Percentiles rank a stretch among this genome's conserved stretches.
Evolutionary conservation across 805 yeast genomes (phyloP).

Genomic region (Lipomyces kockii): DNA sequence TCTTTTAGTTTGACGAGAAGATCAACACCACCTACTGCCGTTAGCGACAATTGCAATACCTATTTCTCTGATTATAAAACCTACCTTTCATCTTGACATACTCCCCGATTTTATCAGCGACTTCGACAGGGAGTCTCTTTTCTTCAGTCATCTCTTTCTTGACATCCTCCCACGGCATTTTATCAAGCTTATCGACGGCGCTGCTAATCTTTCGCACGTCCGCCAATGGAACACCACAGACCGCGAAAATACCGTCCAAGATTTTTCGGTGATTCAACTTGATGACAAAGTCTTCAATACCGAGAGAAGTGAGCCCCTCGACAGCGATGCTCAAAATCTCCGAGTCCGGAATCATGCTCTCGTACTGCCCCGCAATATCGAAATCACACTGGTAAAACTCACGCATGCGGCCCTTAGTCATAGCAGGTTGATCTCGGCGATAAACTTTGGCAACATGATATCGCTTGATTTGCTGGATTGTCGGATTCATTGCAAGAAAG

Average conservation of each 20-base stretch:
- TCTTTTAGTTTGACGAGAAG: slow-evolving; percentile 57
- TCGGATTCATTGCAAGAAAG: slow-evolving; percentile 89
- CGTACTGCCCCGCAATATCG: slow-evolving; percentile 93
- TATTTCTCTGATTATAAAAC: background rate
- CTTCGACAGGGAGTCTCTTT: slow-evolving; percentile 86
- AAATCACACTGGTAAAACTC: slow-evolving; percentile 99
- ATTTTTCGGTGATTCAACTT: slow-evolving; percentile 95
- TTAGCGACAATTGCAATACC: slow-evolving; percentile 48
- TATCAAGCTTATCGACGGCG: slow-evolving; percentile 96
- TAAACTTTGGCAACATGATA: slow-evolving; percentile 98
- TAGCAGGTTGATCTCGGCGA: slow-evolving; percentile 99
- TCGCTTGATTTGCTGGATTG: slow-evolving; percentile 84
- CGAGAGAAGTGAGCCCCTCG: slow-evolving; percentile 82
- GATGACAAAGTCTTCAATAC: slow-evolving; percentile 86
- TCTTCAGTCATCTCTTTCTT: slow-evolving; percentile 90
- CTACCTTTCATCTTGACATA: slow-evolving; percentile 82
- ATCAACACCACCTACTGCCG: slow-evolving; percentile 50
- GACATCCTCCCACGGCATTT: slow-evolving; percentile 93
- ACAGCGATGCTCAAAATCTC: slow-evolving; percentile 81
- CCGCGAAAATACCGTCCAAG: slow-evolving; percentile 92
- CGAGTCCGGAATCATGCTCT: slow-evolving; percentile 94
- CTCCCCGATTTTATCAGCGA: slow-evolving; percentile 91
- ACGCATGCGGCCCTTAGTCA: slow-evolving; percentile 99
- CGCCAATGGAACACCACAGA: slow-evolving; percentile 91
- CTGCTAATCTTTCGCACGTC: slow-evolving; percentile 92